Conservation (phyloP, 1,284 basidiomycete species). For the Polyporus tsugae region DNA sequence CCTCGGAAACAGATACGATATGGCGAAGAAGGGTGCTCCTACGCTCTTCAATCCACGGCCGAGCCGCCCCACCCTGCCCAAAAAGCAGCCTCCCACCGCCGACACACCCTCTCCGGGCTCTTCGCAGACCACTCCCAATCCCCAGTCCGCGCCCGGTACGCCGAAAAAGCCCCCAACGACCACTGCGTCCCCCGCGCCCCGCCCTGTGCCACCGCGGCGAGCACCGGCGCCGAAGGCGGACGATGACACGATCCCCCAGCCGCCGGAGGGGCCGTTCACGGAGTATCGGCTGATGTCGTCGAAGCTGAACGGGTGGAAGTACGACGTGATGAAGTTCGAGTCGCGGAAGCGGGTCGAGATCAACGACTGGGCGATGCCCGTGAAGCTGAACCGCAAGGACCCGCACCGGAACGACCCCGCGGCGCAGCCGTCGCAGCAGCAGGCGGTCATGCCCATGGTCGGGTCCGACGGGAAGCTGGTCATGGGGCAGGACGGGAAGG, state of each 20-base stretch:
- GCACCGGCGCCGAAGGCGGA: slow-evolving; percentile 45
- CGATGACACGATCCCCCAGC: slow-evolving; percentile 52
- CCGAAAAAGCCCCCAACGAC: slow-evolving; percentile 25
- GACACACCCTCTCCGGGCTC: slow-evolving; percentile 30
- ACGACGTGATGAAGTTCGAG: slow-evolving; percentile 87
- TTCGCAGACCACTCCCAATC: slow-evolving; percentile 16
- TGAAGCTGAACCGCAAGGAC: slow-evolving; percentile 89
- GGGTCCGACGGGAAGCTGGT: slow-evolving; percentile 83
- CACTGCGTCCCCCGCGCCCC: slow-evolving; percentile 21
- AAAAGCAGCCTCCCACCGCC: slow-evolving; percentile 29
- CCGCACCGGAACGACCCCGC: slow-evolving; percentile 61
- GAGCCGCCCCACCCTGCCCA: slow-evolving; percentile 28
- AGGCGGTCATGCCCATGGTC: slow-evolving; percentile 72
- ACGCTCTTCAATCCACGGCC: slow-evolving; percentile 37
- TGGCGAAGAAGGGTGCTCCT: slow-evolving; percentile 34
- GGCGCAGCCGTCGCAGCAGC: slow-evolving; percentile 48
- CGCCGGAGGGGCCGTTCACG: slow-evolving; percentile 68
- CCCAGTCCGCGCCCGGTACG: slow-evolving; percentile 30
- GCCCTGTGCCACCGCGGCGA: slow-evolving; percentile 37
- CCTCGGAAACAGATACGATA: slow-evolving; percentile 20
- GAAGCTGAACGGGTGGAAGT: slow-evolving; percentile 82
- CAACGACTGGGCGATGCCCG: slow-evolving; percentile 68
- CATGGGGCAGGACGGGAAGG: slow-evolving; percentile 73
- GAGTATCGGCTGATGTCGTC: slow-evolving; percentile 82
- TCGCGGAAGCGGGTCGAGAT: slow-evolving; percentile 74